phyloP scores from a whole-genome alignment of 495 filamentous ascomycete species.

The Neurospora pannonica region DNA sequence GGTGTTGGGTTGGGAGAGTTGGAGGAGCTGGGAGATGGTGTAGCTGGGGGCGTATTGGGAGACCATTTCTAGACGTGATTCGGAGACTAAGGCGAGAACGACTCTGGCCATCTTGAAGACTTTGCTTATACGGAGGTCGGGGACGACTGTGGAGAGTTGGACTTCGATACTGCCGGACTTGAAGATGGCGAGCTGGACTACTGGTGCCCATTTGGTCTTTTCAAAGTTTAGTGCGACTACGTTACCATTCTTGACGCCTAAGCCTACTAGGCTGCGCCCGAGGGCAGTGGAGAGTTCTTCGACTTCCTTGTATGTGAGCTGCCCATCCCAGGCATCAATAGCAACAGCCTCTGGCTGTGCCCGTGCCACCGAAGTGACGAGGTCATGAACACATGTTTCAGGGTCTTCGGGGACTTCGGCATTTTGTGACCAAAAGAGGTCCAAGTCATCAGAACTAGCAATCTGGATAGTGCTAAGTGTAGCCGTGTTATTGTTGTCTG shows the following conservation, averaged over 20 bases:
- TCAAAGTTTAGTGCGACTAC: slow-evolving; percentile 47
- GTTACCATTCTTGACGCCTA: slow-evolving; percentile 42
- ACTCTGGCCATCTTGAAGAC: not conserved
- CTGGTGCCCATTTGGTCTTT: slow-evolving; percentile 46
- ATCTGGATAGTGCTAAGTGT: not conserved
- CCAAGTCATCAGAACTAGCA: not conserved
- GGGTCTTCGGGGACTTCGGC: not conserved
- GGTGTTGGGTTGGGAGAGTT: not conserved
- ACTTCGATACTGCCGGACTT: slow-evolving; percentile 51
- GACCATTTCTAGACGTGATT: not conserved
- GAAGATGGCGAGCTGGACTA: slow-evolving; percentile 46
- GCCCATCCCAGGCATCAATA: slow-evolving; percentile 32
- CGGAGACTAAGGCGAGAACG: not conserved
- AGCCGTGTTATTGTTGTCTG: not conserved
- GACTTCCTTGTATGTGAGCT: slow-evolving; percentile 41
- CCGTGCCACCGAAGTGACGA: slow-evolving; percentile 50
- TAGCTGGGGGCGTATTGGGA: not conserved
- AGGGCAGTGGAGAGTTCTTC: slow-evolving; percentile 24
- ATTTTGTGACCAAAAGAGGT: not conserved
- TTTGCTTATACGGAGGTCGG: slow-evolving; percentile 32
- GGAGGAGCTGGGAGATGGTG: not conserved
- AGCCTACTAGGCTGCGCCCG: slow-evolving; percentile 26
- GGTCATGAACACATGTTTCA: slow-evolving; percentile 11
- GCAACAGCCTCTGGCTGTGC: slow-evolving; percentile 42
- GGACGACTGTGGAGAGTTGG: slow-evolving; percentile 37